These are phyloP conservation scores for Tephrocybe sp. DNA, from an alignment of 768 basidiomycete species.

Conservation along the genomic window DNA sequence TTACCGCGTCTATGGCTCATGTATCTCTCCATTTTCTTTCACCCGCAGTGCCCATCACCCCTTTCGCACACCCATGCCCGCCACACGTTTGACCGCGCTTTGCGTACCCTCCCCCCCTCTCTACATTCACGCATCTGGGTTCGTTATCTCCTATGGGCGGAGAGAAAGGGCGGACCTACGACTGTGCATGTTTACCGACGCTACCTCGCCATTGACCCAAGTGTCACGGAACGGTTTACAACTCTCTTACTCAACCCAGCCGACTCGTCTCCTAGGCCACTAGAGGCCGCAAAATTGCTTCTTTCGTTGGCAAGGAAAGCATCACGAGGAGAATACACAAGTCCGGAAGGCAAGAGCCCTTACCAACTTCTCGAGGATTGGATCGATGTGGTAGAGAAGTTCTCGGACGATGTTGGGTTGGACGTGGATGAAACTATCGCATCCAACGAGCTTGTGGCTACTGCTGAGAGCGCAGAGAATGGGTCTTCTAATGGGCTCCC, in stretches of 20 bases:
- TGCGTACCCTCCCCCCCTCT: slow-evolving; percentile 91
- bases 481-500: slow-evolving; percentile 30
- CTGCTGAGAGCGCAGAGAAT: slow-evolving; percentile 44
- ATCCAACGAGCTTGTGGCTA: slow-evolving; percentile 49
- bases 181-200: slow-evolving; percentile 83
- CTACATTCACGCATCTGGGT: slow-evolving; percentile 92
- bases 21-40: slow-evolving; percentile 87
- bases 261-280: slow-evolving; percentile 62
- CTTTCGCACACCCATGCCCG: slow-evolving; percentile 90
- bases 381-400: slow-evolving; percentile 86
- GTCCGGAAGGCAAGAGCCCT: slow-evolving; percentile 91
- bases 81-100: slow-evolving; percentile 88
- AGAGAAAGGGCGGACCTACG: slow-evolving; percentile 73
- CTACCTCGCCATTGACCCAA: slow-evolving; percentile 81
- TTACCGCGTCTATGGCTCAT: slow-evolving; percentile 93
- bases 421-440: slow-evolving; percentile 71
- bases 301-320: slow-evolving; percentile 83
- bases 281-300: slow-evolving; percentile 91
- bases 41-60: slow-evolving; percentile 81
- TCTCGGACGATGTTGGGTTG: slow-evolving; percentile 90
- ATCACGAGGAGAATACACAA: slow-evolving; percentile 75
- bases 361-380: slow-evolving; percentile 93
- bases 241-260: slow-evolving; percentile 62
- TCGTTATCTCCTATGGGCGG: slow-evolving; percentile 90
- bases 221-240: slow-evolving; percentile 76